A percentile compares a stretch with the other conserved stretches of the same genome.
These are phyloP conservation scores for Sesbania bispinosa DNA, from an alignment of 306 rosid species.

Conservation along the genomic window DNA sequence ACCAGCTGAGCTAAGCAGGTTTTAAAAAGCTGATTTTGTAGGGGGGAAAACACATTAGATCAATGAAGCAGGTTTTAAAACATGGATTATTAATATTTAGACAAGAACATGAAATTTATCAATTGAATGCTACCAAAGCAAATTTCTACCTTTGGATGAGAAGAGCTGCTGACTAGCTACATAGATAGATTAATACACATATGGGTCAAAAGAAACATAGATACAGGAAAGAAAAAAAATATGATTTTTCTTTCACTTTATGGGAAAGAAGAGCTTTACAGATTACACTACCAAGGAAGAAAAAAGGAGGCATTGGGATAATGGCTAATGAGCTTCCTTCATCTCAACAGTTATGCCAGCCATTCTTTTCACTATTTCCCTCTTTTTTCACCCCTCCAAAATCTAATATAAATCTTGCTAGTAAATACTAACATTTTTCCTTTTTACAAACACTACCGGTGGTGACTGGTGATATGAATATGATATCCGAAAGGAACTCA, in stretches of 20 bases:
- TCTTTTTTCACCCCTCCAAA: too few species aligned
- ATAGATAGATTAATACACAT: neutral
- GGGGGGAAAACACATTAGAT: too few species aligned
- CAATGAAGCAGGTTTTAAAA: neutral
- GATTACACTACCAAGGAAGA: neutral
- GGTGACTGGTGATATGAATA: too few species aligned
- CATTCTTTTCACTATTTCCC: too few species aligned
- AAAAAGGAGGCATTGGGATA: neutral
- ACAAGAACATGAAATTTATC: neutral
- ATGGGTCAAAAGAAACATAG: slow-evolving; percentile 4
- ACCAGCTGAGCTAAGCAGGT: neutral
- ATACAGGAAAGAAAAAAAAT: slow-evolving; percentile 26
- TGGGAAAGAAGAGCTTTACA: slow-evolving; percentile 31
- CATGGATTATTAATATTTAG: neutral
- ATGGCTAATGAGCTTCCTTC: neutral
- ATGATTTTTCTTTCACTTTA: slow-evolving; percentile 29
- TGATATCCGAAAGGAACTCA: too few species aligned
- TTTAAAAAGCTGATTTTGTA: neutral
- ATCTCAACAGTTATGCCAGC: too few species aligned
- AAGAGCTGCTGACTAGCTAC: neutral
- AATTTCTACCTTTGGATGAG: slow-evolving; percentile 1
- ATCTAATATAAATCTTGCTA: too few species aligned
- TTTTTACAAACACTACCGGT: too few species aligned
- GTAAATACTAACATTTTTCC: too few species aligned
- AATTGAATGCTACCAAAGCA: neutral